These are phyloP conservation scores for Talaromyces sp. DNA, from an alignment of 2,329 filamentous ascomycete genomes.

Conservation along the genomic window DNA sequence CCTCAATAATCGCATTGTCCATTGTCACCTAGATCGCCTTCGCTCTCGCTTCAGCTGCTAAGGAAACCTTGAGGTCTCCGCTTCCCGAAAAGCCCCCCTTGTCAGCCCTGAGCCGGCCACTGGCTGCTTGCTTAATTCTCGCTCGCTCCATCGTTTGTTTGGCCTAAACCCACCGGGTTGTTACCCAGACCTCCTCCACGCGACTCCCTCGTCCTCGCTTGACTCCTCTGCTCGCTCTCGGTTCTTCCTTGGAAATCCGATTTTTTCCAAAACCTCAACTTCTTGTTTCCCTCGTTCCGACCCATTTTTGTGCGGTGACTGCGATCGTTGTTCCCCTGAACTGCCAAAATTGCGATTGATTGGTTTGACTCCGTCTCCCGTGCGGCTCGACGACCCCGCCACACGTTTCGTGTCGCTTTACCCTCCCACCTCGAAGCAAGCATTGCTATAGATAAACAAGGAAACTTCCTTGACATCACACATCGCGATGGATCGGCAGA, in stretches of 20 bases:
- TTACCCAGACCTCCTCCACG: not conserved
- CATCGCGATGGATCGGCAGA: constrained; percentile 18
- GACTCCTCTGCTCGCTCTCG: not conserved
- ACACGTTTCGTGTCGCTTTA: not conserved
- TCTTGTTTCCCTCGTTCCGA: not conserved
- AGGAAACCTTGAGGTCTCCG: not conserved
- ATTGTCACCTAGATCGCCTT: not conserved
- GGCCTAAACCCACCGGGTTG: not conserved
- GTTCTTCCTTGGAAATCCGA: not conserved
- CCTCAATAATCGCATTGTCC: not conserved
- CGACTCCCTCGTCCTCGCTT: not conserved
- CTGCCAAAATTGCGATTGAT: not conserved
- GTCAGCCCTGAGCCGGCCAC: not conserved
- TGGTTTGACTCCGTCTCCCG: not conserved
- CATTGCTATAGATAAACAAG: not conserved
- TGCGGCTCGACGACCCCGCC: not conserved
- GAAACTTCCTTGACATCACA: not conserved
- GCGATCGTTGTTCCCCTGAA: not conserved
- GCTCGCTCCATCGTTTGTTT: not conserved
- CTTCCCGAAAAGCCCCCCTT: not conserved
- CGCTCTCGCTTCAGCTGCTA: not conserved
- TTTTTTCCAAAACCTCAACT: not conserved
- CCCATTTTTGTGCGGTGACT: not conserved
- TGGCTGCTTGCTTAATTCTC: not conserved
- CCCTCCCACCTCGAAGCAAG: not conserved